Evolutionary conservation across 2,329 filamentous ascomycete species (phyloP).

Genomic region (Epichloe typhina): DNA sequence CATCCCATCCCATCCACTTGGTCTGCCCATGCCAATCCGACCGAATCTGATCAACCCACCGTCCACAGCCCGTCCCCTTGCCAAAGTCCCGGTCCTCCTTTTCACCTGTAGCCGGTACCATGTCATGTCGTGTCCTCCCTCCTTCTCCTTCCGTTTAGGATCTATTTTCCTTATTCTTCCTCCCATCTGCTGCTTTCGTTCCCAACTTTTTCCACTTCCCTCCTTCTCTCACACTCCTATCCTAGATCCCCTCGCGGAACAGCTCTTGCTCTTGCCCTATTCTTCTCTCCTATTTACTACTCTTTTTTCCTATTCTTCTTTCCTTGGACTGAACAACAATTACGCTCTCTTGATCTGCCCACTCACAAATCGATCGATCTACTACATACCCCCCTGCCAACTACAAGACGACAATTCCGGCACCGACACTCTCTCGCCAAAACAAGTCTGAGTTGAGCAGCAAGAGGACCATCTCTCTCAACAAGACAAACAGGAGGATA

Average conservation of each 20-base stretch:
- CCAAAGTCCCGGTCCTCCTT: conserved; percentile 7
- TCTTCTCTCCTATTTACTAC: not conserved
- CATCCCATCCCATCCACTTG: conserved; percentile 2
- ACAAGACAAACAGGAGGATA: not conserved
- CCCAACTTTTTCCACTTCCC: conserved; percentile 5
- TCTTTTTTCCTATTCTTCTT: not conserved
- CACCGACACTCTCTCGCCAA: not conserved
- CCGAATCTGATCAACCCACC: conserved; percentile 5
- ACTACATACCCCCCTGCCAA: not conserved
- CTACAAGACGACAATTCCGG: not conserved
- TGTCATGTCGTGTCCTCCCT: conserved; percentile 3
- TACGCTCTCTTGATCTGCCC: not conserved
- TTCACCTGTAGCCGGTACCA: conserved; percentile 3
- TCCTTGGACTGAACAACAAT: not conserved
- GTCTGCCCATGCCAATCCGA: conserved; percentile 3
- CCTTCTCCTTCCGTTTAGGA: conserved; percentile 6
- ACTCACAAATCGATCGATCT: not conserved
- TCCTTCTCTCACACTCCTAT: conserved; percentile 2
- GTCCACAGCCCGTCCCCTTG: conserved; percentile 3
- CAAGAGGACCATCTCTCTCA: not conserved
- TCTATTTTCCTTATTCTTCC: conserved; percentile 6
- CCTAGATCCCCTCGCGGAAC: not conserved
- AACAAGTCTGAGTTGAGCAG: not conserved
- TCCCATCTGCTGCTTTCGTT: conserved; percentile 5
- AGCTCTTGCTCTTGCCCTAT: conserved; percentile 2